A percentile compares a stretch with the other conserved stretches of the same genome.
These are phyloP conservation scores for Poteriospumella lacustris DNA, from an alignment of 108 stramenopile genomes.

Conservation along the genomic window DNA sequence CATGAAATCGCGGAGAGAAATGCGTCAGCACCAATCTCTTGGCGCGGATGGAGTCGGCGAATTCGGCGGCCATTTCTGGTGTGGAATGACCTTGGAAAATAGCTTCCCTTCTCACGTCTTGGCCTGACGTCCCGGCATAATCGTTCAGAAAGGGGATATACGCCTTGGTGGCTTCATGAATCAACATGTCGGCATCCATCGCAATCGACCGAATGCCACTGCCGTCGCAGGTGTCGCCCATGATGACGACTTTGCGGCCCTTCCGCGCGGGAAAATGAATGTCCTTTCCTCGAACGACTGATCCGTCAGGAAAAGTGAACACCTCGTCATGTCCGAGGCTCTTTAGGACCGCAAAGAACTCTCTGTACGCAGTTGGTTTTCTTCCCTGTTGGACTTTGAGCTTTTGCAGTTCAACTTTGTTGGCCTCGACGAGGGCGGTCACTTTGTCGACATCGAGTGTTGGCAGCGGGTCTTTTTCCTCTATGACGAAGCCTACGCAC, in stretches of 20 bases:
- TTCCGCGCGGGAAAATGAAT: constrained; percentile 67
- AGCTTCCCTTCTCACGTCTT: constrained; percentile 24
- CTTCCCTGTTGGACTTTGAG: background rate
- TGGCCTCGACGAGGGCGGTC: background rate
- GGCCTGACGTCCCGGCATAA: constrained; percentile 17
- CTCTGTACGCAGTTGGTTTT: background rate
- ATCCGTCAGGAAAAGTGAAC: constrained; percentile 84
- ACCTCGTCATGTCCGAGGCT: constrained; percentile 54
- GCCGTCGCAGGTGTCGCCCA: constrained; percentile 81
- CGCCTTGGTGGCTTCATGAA: constrained; percentile 84
- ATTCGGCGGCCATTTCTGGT: constrained; percentile 47
- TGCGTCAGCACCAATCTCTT: constrained; percentile 48
- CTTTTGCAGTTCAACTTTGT: background rate
- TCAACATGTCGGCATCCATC: constrained; percentile 63
- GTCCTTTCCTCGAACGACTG: constrained; percentile 67
- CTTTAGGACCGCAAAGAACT: constrained; percentile 67
- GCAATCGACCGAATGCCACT: constrained; percentile 54
- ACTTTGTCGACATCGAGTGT: constrained; percentile 42
- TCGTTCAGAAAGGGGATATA: constrained; percentile 39
- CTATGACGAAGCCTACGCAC: constrained; percentile 82
- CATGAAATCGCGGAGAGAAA: constrained; percentile 46
- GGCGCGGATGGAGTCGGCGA: constrained; percentile 41
- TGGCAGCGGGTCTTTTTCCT: constrained; percentile 71
- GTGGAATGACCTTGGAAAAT: constrained; percentile 51
- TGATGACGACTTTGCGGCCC: constrained; percentile 84